phyloP scores from a whole-genome alignment of 768 basidiomycete genomes.

The Calocera cornea region DNA sequence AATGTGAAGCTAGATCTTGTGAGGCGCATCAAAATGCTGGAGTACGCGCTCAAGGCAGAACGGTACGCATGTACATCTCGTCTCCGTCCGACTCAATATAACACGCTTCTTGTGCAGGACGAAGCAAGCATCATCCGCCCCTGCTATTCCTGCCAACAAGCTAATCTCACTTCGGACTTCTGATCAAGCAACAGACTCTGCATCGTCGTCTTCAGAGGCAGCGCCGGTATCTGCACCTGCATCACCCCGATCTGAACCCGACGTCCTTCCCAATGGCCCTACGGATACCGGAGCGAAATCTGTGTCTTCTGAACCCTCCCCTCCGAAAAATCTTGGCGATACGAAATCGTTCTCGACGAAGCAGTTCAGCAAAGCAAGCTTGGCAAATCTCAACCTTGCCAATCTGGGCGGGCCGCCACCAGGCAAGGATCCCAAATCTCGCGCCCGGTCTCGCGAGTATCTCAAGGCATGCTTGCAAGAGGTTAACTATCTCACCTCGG shows the following conservation, averaged over 20 bases:
- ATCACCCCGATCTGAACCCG: slow-evolving; percentile 1
- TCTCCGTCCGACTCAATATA: neutral
- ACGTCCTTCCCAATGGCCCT: neutral
- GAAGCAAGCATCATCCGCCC: slow-evolving; percentile 61
- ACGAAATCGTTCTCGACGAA: neutral
- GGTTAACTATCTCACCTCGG: slow-evolving; percentile 92
- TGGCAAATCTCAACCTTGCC: slow-evolving; percentile 27
- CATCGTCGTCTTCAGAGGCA: slow-evolving; percentile 7
- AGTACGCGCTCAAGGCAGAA: slow-evolving; percentile 92
- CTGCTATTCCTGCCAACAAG: slow-evolving; percentile 53
- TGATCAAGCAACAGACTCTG: neutral
- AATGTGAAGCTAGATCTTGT: slow-evolving; percentile 92
- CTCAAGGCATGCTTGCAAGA: slow-evolving; percentile 97
- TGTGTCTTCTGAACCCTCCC: neutral
- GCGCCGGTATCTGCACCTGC: neutral
- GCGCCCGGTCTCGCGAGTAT: slow-evolving; percentile 89
- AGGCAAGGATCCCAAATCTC: slow-evolving; percentile 87
- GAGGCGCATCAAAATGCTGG: slow-evolving; percentile 97
- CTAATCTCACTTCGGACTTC: slow-evolving; percentile 40
- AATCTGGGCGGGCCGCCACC: slow-evolving; percentile 45
- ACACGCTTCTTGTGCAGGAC: slow-evolving; percentile 32
- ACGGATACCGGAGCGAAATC: neutral
- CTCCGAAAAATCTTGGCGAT: neutral
- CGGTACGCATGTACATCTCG: slow-evolving; percentile 39
- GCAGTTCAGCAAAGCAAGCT: neutral